A percentile compares a stretch with the other conserved stretches of the same genome.
Evolutionary conservation across 768 basidiomycete species (phyloP).

Genomic region (Leucocoprinus leucothites): DNA sequence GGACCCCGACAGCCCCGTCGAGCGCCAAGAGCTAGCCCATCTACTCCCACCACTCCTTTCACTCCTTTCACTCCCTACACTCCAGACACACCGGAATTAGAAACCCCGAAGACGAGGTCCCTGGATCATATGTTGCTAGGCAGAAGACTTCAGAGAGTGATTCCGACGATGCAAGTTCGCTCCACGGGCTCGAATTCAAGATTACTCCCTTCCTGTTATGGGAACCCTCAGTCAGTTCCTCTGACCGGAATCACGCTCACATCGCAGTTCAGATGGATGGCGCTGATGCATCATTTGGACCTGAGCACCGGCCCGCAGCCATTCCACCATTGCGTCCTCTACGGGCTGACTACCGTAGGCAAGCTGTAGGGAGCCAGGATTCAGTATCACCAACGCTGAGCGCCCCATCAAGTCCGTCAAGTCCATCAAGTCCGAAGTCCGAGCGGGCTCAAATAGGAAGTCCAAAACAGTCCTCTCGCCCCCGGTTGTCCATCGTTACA

Average conservation of each 20-base stretch:
- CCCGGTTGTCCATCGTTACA: slow-evolving; percentile 6
- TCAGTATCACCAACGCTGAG: too few species aligned
- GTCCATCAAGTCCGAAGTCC: background rate
- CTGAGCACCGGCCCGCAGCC: background rate
- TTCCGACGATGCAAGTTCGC: background rate
- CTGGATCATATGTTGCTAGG: slow-evolving; percentile 1
- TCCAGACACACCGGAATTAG: slow-evolving; percentile 11
- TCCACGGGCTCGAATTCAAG: background rate
- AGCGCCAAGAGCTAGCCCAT: background rate
- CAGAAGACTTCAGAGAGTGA: background rate
- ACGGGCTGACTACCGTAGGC: background rate
- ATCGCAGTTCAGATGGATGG: background rate
- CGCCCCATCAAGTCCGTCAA: too few species aligned
- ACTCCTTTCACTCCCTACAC: slow-evolving; percentile 8
- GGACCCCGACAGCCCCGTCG: slow-evolving; percentile 10
- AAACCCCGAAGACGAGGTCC: slow-evolving; percentile 7
- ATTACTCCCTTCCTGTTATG: slow-evolving; percentile 13
- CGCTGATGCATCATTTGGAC: background rate
- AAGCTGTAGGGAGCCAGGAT: background rate
- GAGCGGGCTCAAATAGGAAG: background rate
- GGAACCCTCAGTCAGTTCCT: background rate
- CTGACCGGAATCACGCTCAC: background rate
- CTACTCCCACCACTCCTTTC: slow-evolving; percentile 4
- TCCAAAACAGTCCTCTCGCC: background rate
- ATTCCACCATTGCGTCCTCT: background rate